phyloP scores from a whole-genome alignment of 305 asterid species.

The Fraxinus latifolia region DNA sequence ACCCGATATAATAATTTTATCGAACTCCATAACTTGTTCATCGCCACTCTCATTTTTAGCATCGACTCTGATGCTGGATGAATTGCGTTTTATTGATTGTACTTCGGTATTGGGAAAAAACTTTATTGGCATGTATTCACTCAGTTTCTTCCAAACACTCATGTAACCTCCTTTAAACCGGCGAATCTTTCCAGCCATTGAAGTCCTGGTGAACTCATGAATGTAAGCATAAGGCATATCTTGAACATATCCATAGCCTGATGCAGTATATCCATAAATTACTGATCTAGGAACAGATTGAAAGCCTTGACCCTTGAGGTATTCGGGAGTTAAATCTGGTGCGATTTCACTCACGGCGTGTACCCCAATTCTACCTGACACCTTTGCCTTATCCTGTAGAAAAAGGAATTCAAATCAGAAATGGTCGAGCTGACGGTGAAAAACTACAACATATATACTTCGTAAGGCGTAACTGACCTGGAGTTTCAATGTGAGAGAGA shows the following conservation, averaged over 20 bases:
- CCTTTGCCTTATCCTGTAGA: slow-evolving; percentile 62
- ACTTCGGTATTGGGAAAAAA: slow-evolving; percentile 64
- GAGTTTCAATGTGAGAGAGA: slow-evolving; percentile 70
- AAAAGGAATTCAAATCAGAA: not conserved
- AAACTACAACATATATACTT: not conserved
- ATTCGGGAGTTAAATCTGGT: slow-evolving; percentile 56
- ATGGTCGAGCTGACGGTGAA: not conserved
- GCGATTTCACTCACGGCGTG: slow-evolving; percentile 68
- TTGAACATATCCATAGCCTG: slow-evolving; percentile 76
- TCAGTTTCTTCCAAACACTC: slow-evolving; percentile 62
- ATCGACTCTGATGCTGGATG: slow-evolving; percentile 32
- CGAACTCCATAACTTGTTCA: slow-evolving; percentile 41
- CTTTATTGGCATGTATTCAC: slow-evolving; percentile 50
- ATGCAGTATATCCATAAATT: slow-evolving; percentile 74
- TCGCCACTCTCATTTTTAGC: slow-evolving; percentile 31
- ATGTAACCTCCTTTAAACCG: slow-evolving; percentile 75
- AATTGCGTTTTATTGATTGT: slow-evolving; percentile 40
- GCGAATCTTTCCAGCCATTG: slow-evolving; percentile 78
- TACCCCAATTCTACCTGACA: slow-evolving; percentile 62
- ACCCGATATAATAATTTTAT: slow-evolving; percentile 69
- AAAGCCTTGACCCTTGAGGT: slow-evolving; percentile 54
- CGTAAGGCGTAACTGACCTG: slow-evolving; percentile 45
- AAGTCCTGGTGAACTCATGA: slow-evolving; percentile 77
- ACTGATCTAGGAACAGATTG: slow-evolving; percentile 69
- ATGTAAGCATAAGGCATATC: slow-evolving; percentile 81